phyloP scores from a whole-genome alignment of 2,329 filamentous ascomycete genomes.

The Ceratocystis huliohia region DNA sequence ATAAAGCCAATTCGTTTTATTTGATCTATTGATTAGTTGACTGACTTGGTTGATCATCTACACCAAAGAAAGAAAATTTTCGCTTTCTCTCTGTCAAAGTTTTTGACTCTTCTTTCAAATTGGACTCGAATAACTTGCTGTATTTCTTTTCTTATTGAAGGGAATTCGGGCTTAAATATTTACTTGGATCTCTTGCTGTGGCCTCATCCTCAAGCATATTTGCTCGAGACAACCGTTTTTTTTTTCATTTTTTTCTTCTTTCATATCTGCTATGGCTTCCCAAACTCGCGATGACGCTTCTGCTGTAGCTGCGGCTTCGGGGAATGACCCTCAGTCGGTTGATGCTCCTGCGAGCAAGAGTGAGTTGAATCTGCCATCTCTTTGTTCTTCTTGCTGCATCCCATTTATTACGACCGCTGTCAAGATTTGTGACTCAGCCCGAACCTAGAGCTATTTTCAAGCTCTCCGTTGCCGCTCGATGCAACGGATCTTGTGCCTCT shows the following conservation, averaged over 20 bases:
- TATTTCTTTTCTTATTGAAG: conserved; percentile 1
- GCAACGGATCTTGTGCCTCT: not conserved
- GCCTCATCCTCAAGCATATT: not conserved
- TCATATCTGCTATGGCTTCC: not conserved
- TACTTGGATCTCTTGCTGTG: not conserved
- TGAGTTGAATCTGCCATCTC: conserved; percentile 7
- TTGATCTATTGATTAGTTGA: conserved; percentile 1
- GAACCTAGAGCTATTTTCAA: not conserved
- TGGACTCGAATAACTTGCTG: not conserved
- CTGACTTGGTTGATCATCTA: not conserved
- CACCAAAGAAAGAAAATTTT: conserved; percentile 1
- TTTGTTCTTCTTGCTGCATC: not conserved
- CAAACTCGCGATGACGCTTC: conserved; percentile 11
- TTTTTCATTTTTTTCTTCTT: not conserved
- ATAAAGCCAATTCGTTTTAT: conserved; percentile 1
- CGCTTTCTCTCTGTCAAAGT: not conserved
- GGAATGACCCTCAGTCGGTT: not conserved
- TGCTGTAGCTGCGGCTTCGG: not conserved
- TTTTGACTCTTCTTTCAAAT: not conserved
- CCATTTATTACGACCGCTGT: not conserved
- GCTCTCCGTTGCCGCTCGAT: not conserved
- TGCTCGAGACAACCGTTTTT: not conserved
- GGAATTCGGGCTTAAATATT: not conserved
- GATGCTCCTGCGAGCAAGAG: conserved; percentile 12
- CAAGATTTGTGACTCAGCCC: not conserved